Conservation (phyloP, 176 grass and related monocot species). For the Phyllostachys edulis region DNA sequence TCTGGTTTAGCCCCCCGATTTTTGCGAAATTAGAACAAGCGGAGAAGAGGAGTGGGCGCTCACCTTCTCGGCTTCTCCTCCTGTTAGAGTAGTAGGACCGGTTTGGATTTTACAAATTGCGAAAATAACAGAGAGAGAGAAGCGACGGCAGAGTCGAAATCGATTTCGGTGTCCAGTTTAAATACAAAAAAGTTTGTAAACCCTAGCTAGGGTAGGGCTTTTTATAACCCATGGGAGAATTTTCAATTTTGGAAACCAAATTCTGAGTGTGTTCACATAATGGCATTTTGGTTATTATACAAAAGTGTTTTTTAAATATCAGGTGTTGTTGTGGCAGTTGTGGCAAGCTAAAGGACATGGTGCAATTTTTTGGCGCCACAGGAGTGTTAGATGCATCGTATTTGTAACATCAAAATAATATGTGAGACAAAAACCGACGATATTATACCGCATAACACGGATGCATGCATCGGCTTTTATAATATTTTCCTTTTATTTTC, state of each 20-base stretch:
- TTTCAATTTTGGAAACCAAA: background rate
- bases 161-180: background rate
- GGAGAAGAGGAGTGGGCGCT: background rate
- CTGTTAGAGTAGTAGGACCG: background rate
- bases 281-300: background rate
- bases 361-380: background rate
- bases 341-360: background rate
- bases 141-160: background rate
- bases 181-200: background rate
- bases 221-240: background rate
- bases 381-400: background rate
- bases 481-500: background rate
- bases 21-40: background rate
- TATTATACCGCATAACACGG: background rate
- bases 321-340: too few relatives aligned
- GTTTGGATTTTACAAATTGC: background rate
- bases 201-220: background rate
- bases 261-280: background rate
- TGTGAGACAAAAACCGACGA: background rate
- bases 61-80: background rate
- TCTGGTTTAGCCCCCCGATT: background rate
- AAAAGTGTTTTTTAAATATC: background rate
- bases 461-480: background rate
- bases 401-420: background rate
- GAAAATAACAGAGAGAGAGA: background rate